Base-by-base conservation (phyloP, 208 protist genomes). In the Trypanosoma mega region DNA sequence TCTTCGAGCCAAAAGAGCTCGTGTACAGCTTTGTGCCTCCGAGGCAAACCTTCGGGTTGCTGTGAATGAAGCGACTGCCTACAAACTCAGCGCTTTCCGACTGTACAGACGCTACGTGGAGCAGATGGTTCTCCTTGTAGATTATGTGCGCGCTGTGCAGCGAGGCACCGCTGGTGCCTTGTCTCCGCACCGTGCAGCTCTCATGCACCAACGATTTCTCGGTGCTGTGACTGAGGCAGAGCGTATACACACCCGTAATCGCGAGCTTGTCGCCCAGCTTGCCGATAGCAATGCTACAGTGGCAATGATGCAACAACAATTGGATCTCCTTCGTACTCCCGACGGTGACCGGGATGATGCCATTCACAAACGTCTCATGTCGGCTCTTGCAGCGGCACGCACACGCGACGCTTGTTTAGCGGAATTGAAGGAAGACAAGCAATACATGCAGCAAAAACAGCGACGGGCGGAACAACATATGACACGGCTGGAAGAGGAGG, bases 1-100 rank as follows among this genome's bases (percentile, higher is more conserved):
- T 39, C 80, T 92, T 50, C 83, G 86, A 26, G 77, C 74, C 7
- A 87, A 88, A 72, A 73, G 76, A 7, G 49, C 81, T 33, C 70
- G 72, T 41, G 76, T 96, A 53, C 85, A 92, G 52, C 78, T 96
- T 16, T 77, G 74, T 12, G 89, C 86, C 6, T 84, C 82, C 1
- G 89, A 96, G 67, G 85, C 89, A 9, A 96, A 96, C 76, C 80
- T 85, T 48, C 82, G 85, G 37, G 82, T 96, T 6, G 84, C 89
- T 39, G 60, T 79, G 27, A 96, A 96, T 70, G 89, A 96, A 73
- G 89, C 85, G 14, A 91, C 61, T 2, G 50, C 72, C 41, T 93
- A 96, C 76, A 93, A 90, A 53, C 77, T 85, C 6, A 83, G 76
- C 36, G 89, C 89, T 1, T 90, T 92, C 53, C 83, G 86, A 6